phyloP scores from a whole-genome alignment of 805 yeast genomes.

The Starmera pachycereana region DNA sequence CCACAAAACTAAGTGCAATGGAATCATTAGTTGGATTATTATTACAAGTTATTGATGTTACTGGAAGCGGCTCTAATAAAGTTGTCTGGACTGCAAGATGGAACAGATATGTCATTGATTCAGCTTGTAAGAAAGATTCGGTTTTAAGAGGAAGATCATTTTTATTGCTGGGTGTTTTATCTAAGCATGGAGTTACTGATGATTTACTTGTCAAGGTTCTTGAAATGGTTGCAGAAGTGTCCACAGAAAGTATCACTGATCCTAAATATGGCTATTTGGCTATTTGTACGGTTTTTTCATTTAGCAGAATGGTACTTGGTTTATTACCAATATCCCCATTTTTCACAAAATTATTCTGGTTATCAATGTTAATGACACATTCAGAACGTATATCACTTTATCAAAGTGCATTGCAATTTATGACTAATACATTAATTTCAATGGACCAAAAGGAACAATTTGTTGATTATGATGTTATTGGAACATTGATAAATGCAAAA shows the following conservation, averaged over 20 bases:
- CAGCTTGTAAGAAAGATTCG: slow-evolving; percentile 46
- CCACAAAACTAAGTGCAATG: slow-evolving; percentile 31
- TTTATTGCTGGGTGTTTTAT: slow-evolving; percentile 58
- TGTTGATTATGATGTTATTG: slow-evolving; percentile 15
- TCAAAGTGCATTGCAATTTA: slow-evolving; percentile 30
- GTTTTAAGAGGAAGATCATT: slow-evolving; percentile 60
- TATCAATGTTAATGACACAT: slow-evolving; percentile 22
- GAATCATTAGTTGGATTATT: slow-evolving; percentile 51
- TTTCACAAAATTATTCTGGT: slow-evolving; percentile 27
- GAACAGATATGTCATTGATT: slow-evolving; percentile 51
- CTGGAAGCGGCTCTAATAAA: slow-evolving; percentile 36
- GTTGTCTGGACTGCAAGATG: slow-evolving; percentile 55
- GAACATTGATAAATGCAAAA: slow-evolving; percentile 19
- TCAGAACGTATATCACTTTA: slow-evolving; percentile 25
- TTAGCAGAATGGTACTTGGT: slow-evolving; percentile 30
- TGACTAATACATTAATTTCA: slow-evolving; percentile 25
- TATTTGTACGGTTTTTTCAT: slow-evolving; percentile 28
- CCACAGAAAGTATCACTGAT: slow-evolving; percentile 20
- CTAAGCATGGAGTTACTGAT: slow-evolving; percentile 54
- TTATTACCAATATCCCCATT: slow-evolving; percentile 22
- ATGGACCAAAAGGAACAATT: slow-evolving; percentile 21
- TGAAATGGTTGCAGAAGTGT: slow-evolving; percentile 21
- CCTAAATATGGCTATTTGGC: slow-evolving; percentile 12
- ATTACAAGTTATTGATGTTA: slow-evolving; percentile 38
- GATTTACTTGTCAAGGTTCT: slow-evolving; percentile 31